Percentiles rank a stretch among this genome's conserved stretches.
phyloP scores from a whole-genome alignment of 805 yeast genomes.

The Candida arabinofermentans region DNA sequence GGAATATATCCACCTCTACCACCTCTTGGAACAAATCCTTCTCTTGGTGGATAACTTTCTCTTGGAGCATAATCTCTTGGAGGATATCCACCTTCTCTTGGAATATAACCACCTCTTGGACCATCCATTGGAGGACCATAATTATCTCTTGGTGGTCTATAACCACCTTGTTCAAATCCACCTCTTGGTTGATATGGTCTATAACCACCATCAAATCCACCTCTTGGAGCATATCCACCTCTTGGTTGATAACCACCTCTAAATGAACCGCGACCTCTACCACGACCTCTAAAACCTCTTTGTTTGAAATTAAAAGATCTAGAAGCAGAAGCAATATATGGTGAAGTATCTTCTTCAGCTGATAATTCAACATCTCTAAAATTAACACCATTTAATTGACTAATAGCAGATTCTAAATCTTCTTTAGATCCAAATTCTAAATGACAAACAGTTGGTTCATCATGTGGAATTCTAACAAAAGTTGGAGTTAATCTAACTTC shows the following conservation, averaged over 20 bases:
- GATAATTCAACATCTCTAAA: slow-evolving; percentile 59
- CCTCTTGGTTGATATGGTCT: slow-evolving; percentile 1
- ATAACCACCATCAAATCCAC: slow-evolving; percentile 10
- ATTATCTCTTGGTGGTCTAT: slow-evolving; percentile 1
- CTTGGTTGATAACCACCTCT: slow-evolving; percentile 24
- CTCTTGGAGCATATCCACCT: slow-evolving; percentile 31
- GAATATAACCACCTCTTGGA: slow-evolving; percentile 20
- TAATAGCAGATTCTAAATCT: slow-evolving; percentile 69
- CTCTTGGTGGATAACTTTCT: slow-evolving; percentile 6
- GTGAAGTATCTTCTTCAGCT: slow-evolving; percentile 75
- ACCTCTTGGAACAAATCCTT: slow-evolving; percentile 6
- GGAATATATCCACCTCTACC: slow-evolving; percentile 30
- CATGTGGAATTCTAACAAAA: slow-evolving; percentile 50
- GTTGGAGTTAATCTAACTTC: slow-evolving; percentile 62
- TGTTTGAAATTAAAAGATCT: slow-evolving; percentile 42
- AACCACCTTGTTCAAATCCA: slow-evolving; percentile 5
- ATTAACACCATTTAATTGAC: slow-evolving; percentile 65
- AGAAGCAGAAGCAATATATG: slow-evolving; percentile 47
- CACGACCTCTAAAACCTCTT: slow-evolving; percentile 45
- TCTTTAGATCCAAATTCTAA: slow-evolving; percentile 64
- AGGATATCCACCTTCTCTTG: slow-evolving; percentile 1
- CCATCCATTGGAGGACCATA: slow-evolving; percentile 26
- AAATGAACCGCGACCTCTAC: slow-evolving; percentile 30
- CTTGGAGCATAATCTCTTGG: slow-evolving; percentile 3
- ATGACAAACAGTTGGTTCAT: slow-evolving; percentile 42